phyloP scores from a whole-genome alignment of 192 early-diverging fungal species.

The Dissophora globulifera region DNA sequence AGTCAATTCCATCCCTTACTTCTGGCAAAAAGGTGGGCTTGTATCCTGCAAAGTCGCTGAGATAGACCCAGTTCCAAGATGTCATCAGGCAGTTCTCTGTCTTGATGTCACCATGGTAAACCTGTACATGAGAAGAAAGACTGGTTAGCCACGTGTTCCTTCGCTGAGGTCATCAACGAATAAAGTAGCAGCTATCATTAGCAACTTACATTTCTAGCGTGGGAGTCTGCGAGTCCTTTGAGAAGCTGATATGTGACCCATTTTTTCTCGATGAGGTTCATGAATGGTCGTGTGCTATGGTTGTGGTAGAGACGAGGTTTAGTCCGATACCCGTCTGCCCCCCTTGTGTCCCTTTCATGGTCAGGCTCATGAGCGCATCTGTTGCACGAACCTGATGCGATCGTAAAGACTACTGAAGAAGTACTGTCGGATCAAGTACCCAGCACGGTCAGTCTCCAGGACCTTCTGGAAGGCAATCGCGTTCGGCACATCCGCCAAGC shows the following conservation, averaged over 20 bases:
- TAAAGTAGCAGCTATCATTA: too few species aligned
- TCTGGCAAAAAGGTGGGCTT: constrained; percentile 95
- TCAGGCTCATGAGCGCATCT: too few species aligned
- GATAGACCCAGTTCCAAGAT: constrained; percentile 94
- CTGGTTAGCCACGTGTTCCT: too few species aligned
- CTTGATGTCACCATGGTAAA: constrained; percentile 97
- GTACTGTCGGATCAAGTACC: constrained; percentile 89
- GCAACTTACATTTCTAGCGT: constrained; percentile 68
- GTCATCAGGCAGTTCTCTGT: constrained; percentile 95
- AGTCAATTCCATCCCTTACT: constrained; percentile 52
- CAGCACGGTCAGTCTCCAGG: constrained; percentile 90
- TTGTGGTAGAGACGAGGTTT: neutral
- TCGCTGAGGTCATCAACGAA: too few species aligned
- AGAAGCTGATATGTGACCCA: constrained; percentile 96
- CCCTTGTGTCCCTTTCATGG: too few species aligned
- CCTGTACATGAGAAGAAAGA: constrained; percentile 39
- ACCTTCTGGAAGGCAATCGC: constrained; percentile 82
- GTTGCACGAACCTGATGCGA: constrained; percentile 75
- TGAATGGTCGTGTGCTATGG: constrained; percentile 90
- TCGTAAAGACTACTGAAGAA: constrained; percentile 96
- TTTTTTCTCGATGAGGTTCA: constrained; percentile 87
- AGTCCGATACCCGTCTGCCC: too few species aligned
- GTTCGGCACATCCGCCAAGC: constrained; percentile 76
- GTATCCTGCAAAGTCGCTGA: constrained; percentile 89
- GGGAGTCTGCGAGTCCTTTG: constrained; percentile 80